These are phyloP conservation scores for Metschnikowia matae DNA, from an alignment of 805 yeast genomes.

Conservation along the genomic window DNA sequence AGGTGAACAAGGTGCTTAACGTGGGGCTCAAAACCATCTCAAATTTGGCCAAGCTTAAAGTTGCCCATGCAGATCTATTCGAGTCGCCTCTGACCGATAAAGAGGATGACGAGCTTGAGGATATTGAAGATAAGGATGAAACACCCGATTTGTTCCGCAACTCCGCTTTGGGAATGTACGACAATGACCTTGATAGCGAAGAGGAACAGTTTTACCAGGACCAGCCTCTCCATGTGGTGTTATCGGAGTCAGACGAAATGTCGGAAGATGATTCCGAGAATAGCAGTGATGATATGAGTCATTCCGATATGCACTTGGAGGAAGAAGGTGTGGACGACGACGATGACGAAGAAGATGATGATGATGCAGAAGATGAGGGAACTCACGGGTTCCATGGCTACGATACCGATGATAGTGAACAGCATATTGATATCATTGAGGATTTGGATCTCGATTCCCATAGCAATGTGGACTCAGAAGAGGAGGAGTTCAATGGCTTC, in stretches of 20 bases:
- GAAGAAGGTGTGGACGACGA: conserved; percentile 18
- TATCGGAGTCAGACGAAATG: conserved; percentile 29
- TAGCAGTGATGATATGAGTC: conserved; percentile 22
- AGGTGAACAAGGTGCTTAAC: conserved; percentile 55
- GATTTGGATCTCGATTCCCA: conserved; percentile 28
- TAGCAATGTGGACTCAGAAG: conserved; percentile 32
- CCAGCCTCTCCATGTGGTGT: conserved; percentile 35
- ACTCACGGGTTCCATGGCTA: conserved; percentile 16
- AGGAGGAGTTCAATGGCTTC: conserved; percentile 21
- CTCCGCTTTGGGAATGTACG: conserved; percentile 93
- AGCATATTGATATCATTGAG: conserved; percentile 35
- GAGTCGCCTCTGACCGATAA: conserved; percentile 48
- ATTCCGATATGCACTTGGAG: conserved; percentile 24
- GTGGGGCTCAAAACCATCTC: conserved; percentile 57
- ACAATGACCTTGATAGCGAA: conserved; percentile 66
- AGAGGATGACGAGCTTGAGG: conserved; percentile 40
- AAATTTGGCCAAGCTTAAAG: conserved; percentile 52
- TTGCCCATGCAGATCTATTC: conserved; percentile 54
- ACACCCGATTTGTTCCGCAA: conserved; percentile 81
- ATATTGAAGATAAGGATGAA: conserved; percentile 64
- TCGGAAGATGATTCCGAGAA: conserved; percentile 22
- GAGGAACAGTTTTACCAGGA: conserved; percentile 45
- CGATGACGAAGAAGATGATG: conserved; percentile 20
- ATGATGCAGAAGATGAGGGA: conserved; percentile 15
- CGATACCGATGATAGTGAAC: conserved; percentile 24